These are phyloP conservation scores for Calonectria leucothoes DNA, from an alignment of 2,329 filamentous ascomycete species.

Conservation along the genomic window DNA sequence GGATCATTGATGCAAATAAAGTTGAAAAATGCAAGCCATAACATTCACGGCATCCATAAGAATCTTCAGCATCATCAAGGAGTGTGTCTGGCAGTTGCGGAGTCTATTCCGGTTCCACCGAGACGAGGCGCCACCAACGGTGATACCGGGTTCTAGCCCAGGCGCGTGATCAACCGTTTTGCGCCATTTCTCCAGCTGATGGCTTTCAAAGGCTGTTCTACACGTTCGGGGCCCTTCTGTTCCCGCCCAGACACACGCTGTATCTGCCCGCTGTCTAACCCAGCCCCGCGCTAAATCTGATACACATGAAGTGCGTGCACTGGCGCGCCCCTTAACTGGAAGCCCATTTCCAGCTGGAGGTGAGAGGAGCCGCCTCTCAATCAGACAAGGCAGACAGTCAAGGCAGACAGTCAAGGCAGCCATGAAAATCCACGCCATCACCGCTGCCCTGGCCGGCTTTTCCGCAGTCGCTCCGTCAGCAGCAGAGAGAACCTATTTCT, in stretches of 20 bases:
- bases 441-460: background rate
- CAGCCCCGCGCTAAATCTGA: background rate
- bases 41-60: background rate
- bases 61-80: background rate
- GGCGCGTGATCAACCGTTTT: background rate
- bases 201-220: background rate
- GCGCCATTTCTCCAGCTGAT: background rate
- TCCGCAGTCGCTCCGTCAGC: background rate
- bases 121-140: background rate
- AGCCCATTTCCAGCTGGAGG: background rate
- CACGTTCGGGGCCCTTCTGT: background rate
- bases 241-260: background rate
- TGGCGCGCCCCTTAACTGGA: background rate
- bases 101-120: background rate
- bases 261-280: too few species aligned
- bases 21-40: background rate
- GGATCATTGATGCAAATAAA: too few species aligned
- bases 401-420: background rate
- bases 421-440: background rate
- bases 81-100: background rate
- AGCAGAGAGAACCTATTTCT: background rate
- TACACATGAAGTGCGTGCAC: background rate
- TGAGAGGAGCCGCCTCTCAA: background rate
- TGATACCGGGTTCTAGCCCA: background rate
- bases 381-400: background rate